phyloP scores from a whole-genome alignment of 371 early-diverging fungal species.

The Mortierella sp. region DNA sequence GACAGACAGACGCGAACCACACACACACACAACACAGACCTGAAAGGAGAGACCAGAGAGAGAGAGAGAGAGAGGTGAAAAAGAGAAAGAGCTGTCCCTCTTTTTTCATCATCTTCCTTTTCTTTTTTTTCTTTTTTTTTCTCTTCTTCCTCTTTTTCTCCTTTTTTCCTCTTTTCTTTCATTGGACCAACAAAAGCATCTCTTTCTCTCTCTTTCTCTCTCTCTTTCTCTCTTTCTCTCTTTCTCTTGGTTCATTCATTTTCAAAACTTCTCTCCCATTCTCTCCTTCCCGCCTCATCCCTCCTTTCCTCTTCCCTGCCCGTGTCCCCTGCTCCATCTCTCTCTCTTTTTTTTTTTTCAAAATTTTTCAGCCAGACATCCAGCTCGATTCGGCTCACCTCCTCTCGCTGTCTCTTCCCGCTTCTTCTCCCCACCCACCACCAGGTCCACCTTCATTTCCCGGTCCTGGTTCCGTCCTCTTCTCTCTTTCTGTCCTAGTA shows the following conservation, averaged over 20 bases:
- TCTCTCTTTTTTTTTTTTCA: neutral
- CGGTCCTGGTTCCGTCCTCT: neutral
- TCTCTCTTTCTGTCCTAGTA: neutral
- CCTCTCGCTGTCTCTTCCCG: neutral
- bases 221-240: too few species aligned
- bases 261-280: too few species aligned
- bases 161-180: neutral
- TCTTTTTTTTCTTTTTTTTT: neutral
- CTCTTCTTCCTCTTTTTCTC: neutral
- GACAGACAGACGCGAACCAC: neutral
- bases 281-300: too few species aligned
- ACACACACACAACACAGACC: neutral
- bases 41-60: neutral
- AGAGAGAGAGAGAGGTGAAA: neutral
- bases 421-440: neutral
- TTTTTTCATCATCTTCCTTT: neutral
- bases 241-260: too few species aligned
- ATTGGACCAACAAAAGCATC: too few species aligned
- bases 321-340: neutral
- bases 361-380: too few species aligned
- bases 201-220: neutral
- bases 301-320: too few species aligned
- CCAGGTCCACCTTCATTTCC: too few species aligned
- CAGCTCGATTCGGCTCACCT: too few species aligned
- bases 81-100: neutral